Evolutionary conservation across 371 early-diverging fungal species (phyloP), one percentile per base, ranked within the genome.

Genomic region (Apophysomyces trapeziformis): DNA sequence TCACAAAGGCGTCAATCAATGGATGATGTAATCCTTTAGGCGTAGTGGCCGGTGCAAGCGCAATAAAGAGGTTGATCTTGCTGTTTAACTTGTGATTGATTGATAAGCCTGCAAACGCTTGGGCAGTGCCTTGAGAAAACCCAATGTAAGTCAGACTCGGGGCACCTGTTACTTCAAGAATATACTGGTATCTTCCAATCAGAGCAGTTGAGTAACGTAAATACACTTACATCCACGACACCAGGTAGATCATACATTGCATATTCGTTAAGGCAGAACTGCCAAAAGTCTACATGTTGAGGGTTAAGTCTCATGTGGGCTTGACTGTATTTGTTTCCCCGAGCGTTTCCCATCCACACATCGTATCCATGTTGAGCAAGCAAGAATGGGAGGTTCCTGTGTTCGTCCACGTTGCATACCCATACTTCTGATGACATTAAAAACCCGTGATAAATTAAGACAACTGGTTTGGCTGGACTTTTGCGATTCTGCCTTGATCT

Each of bases 341-440:
- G 85, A n/a, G 93, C 89, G 71, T 98, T 97, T 35, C 96, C 98
- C 14, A 98, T 70, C 99, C 99, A 98, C 0, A 98, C 99, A 74
- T 98, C 98, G 73, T 95, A 97, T 58, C 97, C 96, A 12, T 88
- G 85, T 50, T 89, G 86, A n/a, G 87, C 91, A 38, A 94, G 78
- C 13, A 89, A 64, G 58, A 90, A 89, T 9, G 93, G 92, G 46
- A 96, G 72, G 44, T 86, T 88, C 32, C 85, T 81, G 61, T 77
- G 76, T 71, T 84, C 86, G 66, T 91, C 89, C 5, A 90, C 86
- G 65, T 90, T 89, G 65, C 95, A 93, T 9, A 95, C 89, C 91
- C 95, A 97, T 8, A 95, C 90, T 65, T 96, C 98, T 1, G 91
- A 93, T 65, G 88, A 93, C 91, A 97, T 96, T 78, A 96, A 82